Evolutionary conservation across 1,284 basidiomycete genomes (phyloP).

Genomic region (Rhodotorula sp.): DNA sequence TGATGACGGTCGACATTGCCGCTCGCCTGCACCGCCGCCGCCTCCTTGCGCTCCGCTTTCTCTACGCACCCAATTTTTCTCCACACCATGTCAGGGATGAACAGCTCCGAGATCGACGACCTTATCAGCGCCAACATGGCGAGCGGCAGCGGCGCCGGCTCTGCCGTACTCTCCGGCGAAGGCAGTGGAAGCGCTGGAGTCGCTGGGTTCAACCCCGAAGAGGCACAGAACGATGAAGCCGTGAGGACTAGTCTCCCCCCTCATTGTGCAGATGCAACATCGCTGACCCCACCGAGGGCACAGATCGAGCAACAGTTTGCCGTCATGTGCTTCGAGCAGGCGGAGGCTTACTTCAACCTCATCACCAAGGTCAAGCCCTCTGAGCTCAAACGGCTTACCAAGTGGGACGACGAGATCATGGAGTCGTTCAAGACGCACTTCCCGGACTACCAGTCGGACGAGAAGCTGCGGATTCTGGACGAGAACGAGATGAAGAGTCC

Average conservation of each 20-base stretch:
- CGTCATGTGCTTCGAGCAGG: constrained; percentile 93
- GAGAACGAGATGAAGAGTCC: constrained; percentile 94
- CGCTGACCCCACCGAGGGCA: not conserved
- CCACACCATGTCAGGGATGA: not conserved
- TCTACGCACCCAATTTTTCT: too few species aligned
- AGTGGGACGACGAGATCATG: constrained; percentile 90
- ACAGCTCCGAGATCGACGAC: constrained; percentile 27
- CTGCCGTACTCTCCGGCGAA: constrained; percentile 6
- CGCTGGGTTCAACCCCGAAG: constrained; percentile 28
- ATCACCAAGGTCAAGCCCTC: constrained; percentile 77
- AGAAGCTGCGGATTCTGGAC: constrained; percentile 66
- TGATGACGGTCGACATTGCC: not conserved
- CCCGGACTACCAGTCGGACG: constrained; percentile 72
- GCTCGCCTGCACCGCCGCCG: not conserved
- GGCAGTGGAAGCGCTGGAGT: constrained; percentile 1
- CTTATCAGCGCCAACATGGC: constrained; percentile 23
- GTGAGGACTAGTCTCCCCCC: not conserved
- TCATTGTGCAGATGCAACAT: not conserved
- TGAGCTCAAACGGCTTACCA: constrained; percentile 70
- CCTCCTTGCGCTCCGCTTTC: not conserved
- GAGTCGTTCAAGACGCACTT: constrained; percentile 73
- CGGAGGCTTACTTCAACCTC: constrained; percentile 95
- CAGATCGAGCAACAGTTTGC: constrained; percentile 99
- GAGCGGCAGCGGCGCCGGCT: constrained; percentile 17
- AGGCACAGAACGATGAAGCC: constrained; percentile 33